A percentile compares a stretch with the other conserved stretches of the same genome.
Conservation (phyloP, 139 green algal species). For the Coelastrella sp. region DNA sequence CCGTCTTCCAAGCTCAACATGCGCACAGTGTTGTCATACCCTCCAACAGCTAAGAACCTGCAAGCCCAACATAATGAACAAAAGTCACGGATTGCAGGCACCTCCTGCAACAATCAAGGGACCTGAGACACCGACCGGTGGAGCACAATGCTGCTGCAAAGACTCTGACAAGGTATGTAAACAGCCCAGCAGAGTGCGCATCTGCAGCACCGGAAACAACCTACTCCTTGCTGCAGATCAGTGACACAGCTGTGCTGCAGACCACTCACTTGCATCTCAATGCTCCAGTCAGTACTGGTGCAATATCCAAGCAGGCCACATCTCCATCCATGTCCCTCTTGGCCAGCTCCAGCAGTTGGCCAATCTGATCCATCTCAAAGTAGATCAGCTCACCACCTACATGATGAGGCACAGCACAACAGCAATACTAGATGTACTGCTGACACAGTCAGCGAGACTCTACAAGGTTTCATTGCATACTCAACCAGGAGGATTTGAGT, state of each 20-base stretch:
- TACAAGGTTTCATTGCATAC: too few species aligned
- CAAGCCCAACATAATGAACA: background rate
- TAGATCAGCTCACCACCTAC: constrained; percentile 93
- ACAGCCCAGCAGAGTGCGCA: too few species aligned
- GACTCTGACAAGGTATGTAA: too few species aligned
- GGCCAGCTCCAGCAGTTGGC: constrained; percentile 91
- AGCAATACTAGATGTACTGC: too few species aligned
- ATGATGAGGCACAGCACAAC: background rate
- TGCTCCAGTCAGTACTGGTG: constrained; percentile 82
- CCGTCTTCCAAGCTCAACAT: constrained; percentile 87
- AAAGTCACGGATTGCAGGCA: too few species aligned
- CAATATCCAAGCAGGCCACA: constrained; percentile 88
- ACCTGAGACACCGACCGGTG: too few species aligned
- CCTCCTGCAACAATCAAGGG: too few species aligned
- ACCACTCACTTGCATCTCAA: constrained; percentile 60
- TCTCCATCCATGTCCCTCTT: constrained; percentile 95
- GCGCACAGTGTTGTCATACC: constrained; percentile 89
- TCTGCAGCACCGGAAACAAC: too few species aligned
- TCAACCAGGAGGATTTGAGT: too few species aligned
- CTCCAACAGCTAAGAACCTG: constrained; percentile 91
- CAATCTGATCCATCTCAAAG: constrained; percentile 94
- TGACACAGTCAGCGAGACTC: too few species aligned
- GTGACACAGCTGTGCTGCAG: background rate
- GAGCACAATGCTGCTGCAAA: too few species aligned
- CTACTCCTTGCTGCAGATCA: background rate